Evolutionary conservation across 2,329 filamentous ascomycete genomes (phyloP).

Genomic region (Alternaria novae-zelandiae): DNA sequence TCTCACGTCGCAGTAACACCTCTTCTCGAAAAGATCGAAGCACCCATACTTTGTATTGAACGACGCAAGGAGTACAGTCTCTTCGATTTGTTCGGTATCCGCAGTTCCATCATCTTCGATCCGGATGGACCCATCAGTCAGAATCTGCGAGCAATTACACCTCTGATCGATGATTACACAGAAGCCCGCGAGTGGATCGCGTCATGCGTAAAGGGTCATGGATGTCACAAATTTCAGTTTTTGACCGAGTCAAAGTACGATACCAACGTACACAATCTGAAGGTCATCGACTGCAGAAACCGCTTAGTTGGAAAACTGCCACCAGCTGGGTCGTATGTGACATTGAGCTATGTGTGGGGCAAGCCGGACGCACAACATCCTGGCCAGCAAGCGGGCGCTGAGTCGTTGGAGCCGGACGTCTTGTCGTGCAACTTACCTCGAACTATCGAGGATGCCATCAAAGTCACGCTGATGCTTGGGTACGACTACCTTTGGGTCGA

Average conservation of each 20-base stretch:
- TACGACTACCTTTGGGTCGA: not conserved
- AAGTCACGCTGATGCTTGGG: not conserved
- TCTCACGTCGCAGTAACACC: not conserved
- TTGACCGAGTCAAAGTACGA: not conserved
- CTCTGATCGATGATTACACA: not conserved
- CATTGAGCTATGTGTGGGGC: not conserved
- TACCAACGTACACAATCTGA: not conserved
- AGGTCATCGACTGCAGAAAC: not conserved
- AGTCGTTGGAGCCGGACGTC: not conserved
- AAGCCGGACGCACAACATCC: not conserved
- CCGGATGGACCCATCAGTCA: not conserved
- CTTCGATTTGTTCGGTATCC: not conserved
- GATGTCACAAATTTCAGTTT: not conserved
- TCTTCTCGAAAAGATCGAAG: not conserved
- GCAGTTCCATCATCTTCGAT: not conserved
- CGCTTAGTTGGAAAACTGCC: not conserved
- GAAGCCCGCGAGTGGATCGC: not conserved
- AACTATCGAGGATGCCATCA: not conserved
- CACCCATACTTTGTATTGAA: not conserved
- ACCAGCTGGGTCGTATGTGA: not conserved
- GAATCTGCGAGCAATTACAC: not conserved
- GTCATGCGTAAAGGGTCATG: not conserved
- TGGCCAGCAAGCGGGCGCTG: not conserved
- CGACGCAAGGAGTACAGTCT: not conserved
- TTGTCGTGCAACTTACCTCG: not conserved